Evolutionary conservation across 1,139 yeast genomes (phyloP).

Genomic region (Magnusiomyces paraingens): DNA sequence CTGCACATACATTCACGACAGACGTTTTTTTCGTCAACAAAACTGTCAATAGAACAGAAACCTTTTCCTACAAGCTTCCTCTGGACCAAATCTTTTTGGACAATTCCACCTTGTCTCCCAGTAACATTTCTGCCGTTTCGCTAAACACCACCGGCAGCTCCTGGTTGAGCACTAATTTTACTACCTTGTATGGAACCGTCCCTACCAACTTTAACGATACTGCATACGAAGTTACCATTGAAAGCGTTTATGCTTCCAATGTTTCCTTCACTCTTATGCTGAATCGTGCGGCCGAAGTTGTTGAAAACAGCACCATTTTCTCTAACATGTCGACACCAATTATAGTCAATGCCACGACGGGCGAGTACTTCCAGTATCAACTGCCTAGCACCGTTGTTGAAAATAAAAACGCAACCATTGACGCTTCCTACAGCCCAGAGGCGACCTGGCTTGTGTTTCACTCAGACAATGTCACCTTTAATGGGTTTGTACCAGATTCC

Average conservation of each 20-base stretch:
- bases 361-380: constrained; percentile 47
- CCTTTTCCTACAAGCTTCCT: constrained; percentile 56
- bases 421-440: constrained; percentile 7
- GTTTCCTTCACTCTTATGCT: constrained; percentile 52
- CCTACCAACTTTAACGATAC: constrained; percentile 40
- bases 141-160: constrained; percentile 42
- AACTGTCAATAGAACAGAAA: constrained; percentile 60
- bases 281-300: constrained; percentile 3
- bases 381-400: constrained; percentile 40
- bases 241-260: constrained; percentile 58
- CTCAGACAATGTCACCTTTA: constrained; percentile 9
- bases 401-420: constrained; percentile 5
- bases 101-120: constrained; percentile 40
- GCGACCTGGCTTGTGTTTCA: constrained; percentile 13
- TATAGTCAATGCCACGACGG: constrained; percentile 59
- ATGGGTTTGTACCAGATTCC: constrained; percentile 12
- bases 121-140: constrained; percentile 50
- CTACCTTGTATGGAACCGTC: constrained; percentile 47
- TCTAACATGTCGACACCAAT: constrained; percentile 18
- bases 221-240: constrained; percentile 42
- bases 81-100: constrained; percentile 54
- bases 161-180: constrained; percentile 50
- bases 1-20: constrained; percentile 81
- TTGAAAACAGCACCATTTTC: constrained; percentile 14
- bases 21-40: constrained; percentile 39